phyloP scores from a whole-genome alignment of 2,329 filamentous ascomycete genomes.

The Eurotiales sp. region DNA sequence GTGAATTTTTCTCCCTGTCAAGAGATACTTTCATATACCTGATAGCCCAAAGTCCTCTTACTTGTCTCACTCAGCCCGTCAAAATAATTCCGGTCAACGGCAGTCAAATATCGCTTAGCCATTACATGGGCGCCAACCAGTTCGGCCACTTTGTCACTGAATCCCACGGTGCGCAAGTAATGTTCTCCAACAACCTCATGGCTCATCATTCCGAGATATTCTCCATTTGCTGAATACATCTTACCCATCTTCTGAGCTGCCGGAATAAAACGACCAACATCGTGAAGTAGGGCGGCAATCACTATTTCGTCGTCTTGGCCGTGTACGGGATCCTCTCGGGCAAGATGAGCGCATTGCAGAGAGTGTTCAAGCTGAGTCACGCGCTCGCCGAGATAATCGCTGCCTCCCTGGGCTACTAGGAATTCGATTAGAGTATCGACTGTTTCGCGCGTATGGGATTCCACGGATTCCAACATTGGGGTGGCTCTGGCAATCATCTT shows the following conservation, averaged over 20 bases:
- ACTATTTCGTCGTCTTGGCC: conserved; percentile 24
- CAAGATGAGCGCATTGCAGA: conserved; percentile 26
- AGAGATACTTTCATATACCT: conserved; percentile 18
- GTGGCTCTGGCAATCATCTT: conserved; percentile 10
- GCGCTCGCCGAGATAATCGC: conserved; percentile 27
- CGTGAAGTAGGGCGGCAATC: conserved; percentile 28
- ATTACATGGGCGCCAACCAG: conserved; percentile 30
- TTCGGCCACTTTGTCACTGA: conserved; percentile 26
- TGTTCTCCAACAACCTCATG: conserved; percentile 28
- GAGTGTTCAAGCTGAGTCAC: conserved; percentile 30
- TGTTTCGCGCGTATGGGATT: conserved; percentile 18
- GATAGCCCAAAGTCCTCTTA: conserved; percentile 25
- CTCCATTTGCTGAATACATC: conserved; percentile 24
- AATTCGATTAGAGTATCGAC: conserved; percentile 24
- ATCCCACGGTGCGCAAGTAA: conserved; percentile 27
- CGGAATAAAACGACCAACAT: conserved; percentile 30
- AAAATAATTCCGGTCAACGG: conserved; percentile 25
- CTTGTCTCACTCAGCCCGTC: conserved; percentile 27
- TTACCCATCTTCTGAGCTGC: conserved; percentile 24
- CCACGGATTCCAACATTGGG: conserved; percentile 8
- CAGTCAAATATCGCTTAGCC: conserved; percentile 28
- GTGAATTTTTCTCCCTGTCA: not conserved
- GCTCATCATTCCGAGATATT: conserved; percentile 24
- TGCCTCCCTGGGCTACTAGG: conserved; percentile 25
- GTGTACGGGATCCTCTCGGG: conserved; percentile 19